phyloP scores from a whole-genome alignment of 306 rosid species.

The Acmispon strigosus region DNA sequence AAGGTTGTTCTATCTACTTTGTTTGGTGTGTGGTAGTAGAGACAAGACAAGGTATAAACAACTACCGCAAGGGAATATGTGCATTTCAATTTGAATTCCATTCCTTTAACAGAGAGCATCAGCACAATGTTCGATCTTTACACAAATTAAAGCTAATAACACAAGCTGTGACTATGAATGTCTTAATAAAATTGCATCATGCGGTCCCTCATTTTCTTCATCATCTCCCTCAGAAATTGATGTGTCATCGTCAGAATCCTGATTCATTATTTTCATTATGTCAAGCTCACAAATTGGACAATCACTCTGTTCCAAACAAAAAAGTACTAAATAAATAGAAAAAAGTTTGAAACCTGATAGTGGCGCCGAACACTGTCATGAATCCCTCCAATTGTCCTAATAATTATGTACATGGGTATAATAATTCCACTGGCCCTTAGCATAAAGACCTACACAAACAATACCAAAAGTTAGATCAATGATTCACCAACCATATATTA shows the following conservation, averaged over 20 bases:
- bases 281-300: neutral
- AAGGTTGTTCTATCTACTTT: conserved; percentile 13
- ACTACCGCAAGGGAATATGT: neutral
- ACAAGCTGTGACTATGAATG: conserved; percentile 1
- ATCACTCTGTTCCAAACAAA: neutral
- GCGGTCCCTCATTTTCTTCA: conserved; percentile 37
- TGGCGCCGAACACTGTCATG: conserved; percentile 44
- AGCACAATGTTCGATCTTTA: conserved; percentile 33
- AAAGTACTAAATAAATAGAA: neutral
- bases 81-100: conserved; percentile 3
- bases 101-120: conserved; percentile 23
- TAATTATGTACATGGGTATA: conserved; percentile 67
- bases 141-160: conserved; percentile 17
- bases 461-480: neutral
- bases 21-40: conserved; percentile 15
- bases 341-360: conserved; percentile 28
- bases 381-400: conserved; percentile 48
- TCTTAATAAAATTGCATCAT: conserved; percentile 36
- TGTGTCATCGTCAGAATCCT: conserved; percentile 50
- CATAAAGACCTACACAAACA: conserved; percentile 34
- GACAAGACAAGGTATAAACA: neutral
- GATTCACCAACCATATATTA: neutral
- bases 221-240: conserved; percentile 35
- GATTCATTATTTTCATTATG: conserved; percentile 8
- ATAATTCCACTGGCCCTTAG: conserved; percentile 73